Conservation (phyloP, 164 flowering plant genomes). For the Saururus chinensis region DNA sequence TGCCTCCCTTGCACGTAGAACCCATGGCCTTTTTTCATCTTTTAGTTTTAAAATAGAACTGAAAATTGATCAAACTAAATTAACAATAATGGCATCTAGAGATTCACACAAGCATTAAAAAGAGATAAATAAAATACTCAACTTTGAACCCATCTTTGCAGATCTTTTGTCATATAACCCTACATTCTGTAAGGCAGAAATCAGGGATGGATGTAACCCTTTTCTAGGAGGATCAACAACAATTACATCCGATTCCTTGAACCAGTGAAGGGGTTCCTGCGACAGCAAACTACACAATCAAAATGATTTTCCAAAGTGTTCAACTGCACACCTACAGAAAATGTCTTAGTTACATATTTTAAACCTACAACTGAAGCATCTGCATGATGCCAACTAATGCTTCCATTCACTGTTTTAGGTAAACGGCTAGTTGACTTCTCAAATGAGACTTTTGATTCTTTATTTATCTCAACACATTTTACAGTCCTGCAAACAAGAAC, state of each 20-base stretch:
- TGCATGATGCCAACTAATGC: conserved; percentile 91
- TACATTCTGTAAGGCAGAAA: conserved; percentile 42
- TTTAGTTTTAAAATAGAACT: conserved; percentile 33
- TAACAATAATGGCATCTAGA: background rate
- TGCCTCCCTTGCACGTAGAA: conserved; percentile 68
- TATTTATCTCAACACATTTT: conserved; percentile 83
- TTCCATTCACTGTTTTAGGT: conserved; percentile 45
- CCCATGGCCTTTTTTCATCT: conserved; percentile 94
- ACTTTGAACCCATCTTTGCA: conserved; percentile 40
- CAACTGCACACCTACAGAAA: background rate
- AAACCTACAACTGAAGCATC: conserved; percentile 71
- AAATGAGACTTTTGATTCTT: conserved; percentile 82
- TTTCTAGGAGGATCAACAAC: conserved; percentile 96
- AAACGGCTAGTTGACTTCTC: conserved; percentile 77
- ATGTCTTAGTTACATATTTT: background rate
- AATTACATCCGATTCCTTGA: conserved; percentile 77
- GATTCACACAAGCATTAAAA: background rate
- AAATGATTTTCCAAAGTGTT: background rate
- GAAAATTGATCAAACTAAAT: background rate
- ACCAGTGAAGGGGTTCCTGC: conserved; percentile 85
- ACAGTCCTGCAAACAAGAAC: conserved; percentile 46
- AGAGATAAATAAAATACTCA: background rate
- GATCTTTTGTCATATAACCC: conserved; percentile 29
- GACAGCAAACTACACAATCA: conserved; percentile 5
- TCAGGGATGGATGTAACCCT: conserved; percentile 68